A percentile compares a stretch with the other conserved stretches of the same genome.
Conservation (phyloP, 768 basidiomycete species). For the Russula ochroleuca region DNA sequence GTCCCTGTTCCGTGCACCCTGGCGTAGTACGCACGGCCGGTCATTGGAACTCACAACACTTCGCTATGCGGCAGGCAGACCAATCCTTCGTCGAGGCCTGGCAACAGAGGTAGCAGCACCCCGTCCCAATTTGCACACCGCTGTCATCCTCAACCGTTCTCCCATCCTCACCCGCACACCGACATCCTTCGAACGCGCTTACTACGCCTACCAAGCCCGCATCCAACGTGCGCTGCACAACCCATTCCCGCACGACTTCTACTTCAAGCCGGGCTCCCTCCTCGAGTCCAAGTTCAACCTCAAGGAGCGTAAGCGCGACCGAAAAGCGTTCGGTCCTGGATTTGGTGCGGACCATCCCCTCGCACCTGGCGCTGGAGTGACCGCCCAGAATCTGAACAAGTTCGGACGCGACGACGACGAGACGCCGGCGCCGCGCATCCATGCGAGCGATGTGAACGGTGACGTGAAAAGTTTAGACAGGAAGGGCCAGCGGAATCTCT, state of each 20-base stretch:
- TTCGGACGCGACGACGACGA: constrained; percentile 52
- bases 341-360: constrained; percentile 38
- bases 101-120: constrained; percentile 16
- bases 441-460: constrained; percentile 53
- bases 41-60: background rate
- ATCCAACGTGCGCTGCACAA: constrained; percentile 82
- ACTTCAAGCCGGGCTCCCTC: constrained; percentile 88
- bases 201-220: constrained; percentile 78
- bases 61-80: background rate
- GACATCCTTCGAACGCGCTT: constrained; percentile 70
- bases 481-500: constrained; percentile 79
- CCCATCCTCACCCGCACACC: constrained; percentile 71
- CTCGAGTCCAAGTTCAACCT: constrained; percentile 75
- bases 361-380: constrained; percentile 21
- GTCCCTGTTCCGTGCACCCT: constrained; percentile 3
- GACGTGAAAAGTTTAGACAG: constrained; percentile 78
- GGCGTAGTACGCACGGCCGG: background rate
- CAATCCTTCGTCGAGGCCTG: constrained; percentile 4
- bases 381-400: constrained; percentile 25
- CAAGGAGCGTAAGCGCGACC: constrained; percentile 71
- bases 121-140: constrained; percentile 43
- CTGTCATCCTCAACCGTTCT: constrained; percentile 73
- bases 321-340: constrained; percentile 63
- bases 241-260: constrained; percentile 85
- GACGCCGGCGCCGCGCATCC: constrained; percentile 55